Percentiles rank a stretch among this genome's conserved stretches.
phyloP scores from a whole-genome alignment of 2,329 filamentous ascomycete species.

The Zymoseptoria brevis region DNA sequence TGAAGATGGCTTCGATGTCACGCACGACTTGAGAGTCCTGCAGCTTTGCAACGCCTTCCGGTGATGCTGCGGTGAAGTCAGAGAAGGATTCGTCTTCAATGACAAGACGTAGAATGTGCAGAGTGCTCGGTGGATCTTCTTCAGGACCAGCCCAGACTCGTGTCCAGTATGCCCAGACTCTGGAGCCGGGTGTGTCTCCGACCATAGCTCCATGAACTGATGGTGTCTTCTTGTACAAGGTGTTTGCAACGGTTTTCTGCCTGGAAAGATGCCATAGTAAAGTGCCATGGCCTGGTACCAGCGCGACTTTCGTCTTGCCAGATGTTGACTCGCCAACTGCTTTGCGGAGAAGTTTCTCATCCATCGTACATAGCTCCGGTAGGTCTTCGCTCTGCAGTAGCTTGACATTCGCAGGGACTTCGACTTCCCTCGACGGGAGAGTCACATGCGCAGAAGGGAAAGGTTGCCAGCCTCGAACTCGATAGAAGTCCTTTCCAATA shows the following conservation, averaged over 20 bases:
- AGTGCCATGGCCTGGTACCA: constrained; percentile 59
- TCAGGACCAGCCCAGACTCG: constrained; percentile 55
- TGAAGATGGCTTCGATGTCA: constrained; percentile 56
- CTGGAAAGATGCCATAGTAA: constrained; percentile 72
- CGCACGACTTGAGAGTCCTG: constrained; percentile 30
- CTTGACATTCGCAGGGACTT: constrained; percentile 6
- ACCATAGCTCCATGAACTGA: constrained; percentile 64
- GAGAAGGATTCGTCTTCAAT: constrained; percentile 47
- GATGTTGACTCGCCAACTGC: constrained; percentile 37
- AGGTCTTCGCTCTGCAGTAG: constrained; percentile 54
- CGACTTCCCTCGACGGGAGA: constrained; percentile 38
- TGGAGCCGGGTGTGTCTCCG: constrained; percentile 40
- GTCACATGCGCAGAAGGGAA: constrained; percentile 66
- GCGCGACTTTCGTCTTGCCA: constrained; percentile 44
- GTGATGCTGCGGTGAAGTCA: constrained; percentile 20
- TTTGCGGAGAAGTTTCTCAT: constrained; percentile 54
- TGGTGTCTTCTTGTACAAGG: constrained; percentile 52
- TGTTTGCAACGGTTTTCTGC: constrained; percentile 66
- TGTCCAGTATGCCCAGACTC: constrained; percentile 69
- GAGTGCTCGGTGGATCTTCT: constrained; percentile 51
- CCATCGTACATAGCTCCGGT: constrained; percentile 51
- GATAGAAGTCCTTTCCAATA: constrained; percentile 77
- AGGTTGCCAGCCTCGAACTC: constrained; percentile 65
- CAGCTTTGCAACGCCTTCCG: constrained; percentile 13
- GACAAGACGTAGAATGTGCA: constrained; percentile 62